These are phyloP conservation scores for Eutrema japonicum DNA, from an alignment of 345 rosid species.

Conservation along the genomic window DNA sequence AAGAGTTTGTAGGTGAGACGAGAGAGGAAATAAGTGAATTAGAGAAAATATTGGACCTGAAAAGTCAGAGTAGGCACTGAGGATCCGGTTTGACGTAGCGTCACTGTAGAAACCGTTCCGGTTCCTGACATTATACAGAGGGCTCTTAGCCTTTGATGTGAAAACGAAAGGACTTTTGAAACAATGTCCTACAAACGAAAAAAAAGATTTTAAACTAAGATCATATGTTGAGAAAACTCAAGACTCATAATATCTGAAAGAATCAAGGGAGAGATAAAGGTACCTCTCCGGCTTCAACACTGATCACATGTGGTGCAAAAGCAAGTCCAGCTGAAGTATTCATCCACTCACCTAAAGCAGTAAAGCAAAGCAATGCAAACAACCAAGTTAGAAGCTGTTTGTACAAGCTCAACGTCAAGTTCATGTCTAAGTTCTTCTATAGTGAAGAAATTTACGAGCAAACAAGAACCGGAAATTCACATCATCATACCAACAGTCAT, in stretches of 20 bases:
- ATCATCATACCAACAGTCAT: neutral
- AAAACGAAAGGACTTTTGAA: constrained; percentile 64
- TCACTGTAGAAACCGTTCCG: constrained; percentile 74
- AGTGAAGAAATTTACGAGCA: neutral
- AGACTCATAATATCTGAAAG: neutral
- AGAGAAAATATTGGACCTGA: constrained; percentile 57
- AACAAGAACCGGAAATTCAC: neutral
- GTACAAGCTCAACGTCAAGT: constrained; percentile 7
- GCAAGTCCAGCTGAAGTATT: constrained; percentile 87
- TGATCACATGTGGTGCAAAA: constrained; percentile 84
- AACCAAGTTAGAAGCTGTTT: neutral
- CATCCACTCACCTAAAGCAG: constrained; percentile 88
- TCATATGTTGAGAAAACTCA: constrained; percentile 13
- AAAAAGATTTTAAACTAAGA: neutral
- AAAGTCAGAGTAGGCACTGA: constrained; percentile 52
- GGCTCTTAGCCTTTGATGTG: constrained; percentile 90
- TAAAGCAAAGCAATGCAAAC: constrained; percentile 20
- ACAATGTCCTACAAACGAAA: constrained; percentile 70
- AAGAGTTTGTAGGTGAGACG: neutral
- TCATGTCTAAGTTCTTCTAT: neutral
- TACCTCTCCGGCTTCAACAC: constrained; percentile 84
- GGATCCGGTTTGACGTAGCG: constrained; percentile 68
- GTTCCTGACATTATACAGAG: constrained; percentile 82
- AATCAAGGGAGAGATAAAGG: neutral
- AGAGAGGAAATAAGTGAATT: neutral